Evolutionary conservation across 2,329 filamentous ascomycete species (phyloP), one percentile per base, ranked within the genome.

Genomic region (Colletotrichum spaethianum): DNA sequence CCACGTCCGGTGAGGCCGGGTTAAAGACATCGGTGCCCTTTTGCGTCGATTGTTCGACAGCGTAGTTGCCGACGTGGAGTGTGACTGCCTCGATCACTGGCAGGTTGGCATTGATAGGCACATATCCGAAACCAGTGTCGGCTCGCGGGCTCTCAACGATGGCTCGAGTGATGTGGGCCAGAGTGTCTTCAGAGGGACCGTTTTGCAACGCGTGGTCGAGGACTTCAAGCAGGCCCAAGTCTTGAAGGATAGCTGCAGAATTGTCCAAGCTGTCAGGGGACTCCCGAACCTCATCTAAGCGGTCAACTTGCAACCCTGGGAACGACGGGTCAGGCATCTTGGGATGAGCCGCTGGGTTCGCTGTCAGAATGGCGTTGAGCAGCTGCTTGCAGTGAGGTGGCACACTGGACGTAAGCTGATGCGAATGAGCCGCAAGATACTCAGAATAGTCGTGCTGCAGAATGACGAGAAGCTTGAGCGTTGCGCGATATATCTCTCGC

Each of bases 381-480:
- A 98, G 87, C 81, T 98, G 96, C 20, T 92, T 92, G 82, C 94
- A 96, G 78, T 96, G 93, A 62, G 91, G 90, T 1, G 95, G 94
- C 70, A 98, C 93, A 78, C 90, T 91, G 76, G 93, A 92, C 83
- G 93, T 95, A 63, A 99, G 90, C 75, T 91, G 90, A 75, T 94
- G 91, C 79, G 97, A 94, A 80, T 97, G 94, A 76, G 95, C 94
- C 7, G 94, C 93, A 52, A 99, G 84, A 81, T 98, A 99, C 68
- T 98, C 95, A 0, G 96, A 93, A 82, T 94, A 98, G 81, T 99
- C 96, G 79, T 98, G 96, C 76, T 98, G 94, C 64, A 99, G 85
- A 63, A 97, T 89, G 42, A 97, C 85, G 66, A 98, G 84, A 72
- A 98, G 89, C 78, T 97, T 95, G 59, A 97, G 85, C 1, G 93